These are phyloP conservation scores for Gyromitra esculenta DNA, from an alignment of 2,329 filamentous ascomycete species.

Conservation along the genomic window DNA sequence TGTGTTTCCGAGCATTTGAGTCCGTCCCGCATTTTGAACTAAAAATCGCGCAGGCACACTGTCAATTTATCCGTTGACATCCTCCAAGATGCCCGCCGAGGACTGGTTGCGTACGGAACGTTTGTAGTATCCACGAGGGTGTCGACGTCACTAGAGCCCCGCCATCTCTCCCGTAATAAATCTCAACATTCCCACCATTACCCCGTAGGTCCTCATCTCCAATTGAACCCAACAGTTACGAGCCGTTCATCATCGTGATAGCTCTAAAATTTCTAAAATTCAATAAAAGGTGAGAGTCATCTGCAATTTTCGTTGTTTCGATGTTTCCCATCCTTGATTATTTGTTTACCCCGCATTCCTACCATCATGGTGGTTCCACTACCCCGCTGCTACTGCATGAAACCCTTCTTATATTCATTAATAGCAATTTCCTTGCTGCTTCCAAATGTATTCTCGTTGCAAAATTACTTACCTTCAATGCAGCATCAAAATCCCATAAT, in stretches of 20 bases:
- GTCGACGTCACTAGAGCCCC: conserved; percentile 43
- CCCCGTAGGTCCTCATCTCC: conserved; percentile 11
- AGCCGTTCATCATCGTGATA: not conserved
- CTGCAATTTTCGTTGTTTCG: conserved; percentile 24
- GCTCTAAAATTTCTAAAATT: not conserved
- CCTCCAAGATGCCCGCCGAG: conserved; percentile 11
- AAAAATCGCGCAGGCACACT: conserved; percentile 44
- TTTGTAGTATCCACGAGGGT: conserved; percentile 40
- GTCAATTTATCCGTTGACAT: conserved; percentile 42
- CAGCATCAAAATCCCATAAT: conserved; percentile 42
- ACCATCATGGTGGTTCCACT: conserved; percentile 33
- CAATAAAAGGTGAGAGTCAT: conserved; percentile 11
- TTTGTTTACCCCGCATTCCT: conserved; percentile 49
- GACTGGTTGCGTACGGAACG: conserved; percentile 13
- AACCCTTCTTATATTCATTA: conserved; percentile 20
- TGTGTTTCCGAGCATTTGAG: conserved; percentile 22
- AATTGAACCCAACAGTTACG: conserved; percentile 18
- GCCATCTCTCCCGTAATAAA: conserved; percentile 37
- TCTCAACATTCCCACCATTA: conserved; percentile 35
- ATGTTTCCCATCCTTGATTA: conserved; percentile 43
- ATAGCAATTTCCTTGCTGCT: conserved; percentile 23
- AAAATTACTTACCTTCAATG: conserved; percentile 28
- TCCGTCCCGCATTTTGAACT: conserved; percentile 29
- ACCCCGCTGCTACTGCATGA: conserved; percentile 23
- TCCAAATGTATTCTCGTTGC: conserved; percentile 11